A percentile compares a stretch with the other conserved stretches of the same genome.
These are phyloP conservation scores for Zygotorulaspora sp. DNA, from an alignment of 805 yeast genomes.

Conservation along the genomic window DNA sequence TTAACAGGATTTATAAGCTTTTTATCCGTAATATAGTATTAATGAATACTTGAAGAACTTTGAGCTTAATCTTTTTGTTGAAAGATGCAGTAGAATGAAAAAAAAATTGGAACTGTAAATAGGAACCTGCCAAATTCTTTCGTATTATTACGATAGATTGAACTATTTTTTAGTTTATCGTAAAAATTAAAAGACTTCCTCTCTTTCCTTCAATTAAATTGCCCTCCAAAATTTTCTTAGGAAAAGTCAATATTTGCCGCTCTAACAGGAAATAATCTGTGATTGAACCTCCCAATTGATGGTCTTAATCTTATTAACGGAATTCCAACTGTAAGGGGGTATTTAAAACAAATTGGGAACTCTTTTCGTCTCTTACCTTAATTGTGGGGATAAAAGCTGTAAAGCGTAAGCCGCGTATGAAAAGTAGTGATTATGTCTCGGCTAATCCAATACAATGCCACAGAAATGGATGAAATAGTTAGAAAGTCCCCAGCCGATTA, in stretches of 20 bases:
- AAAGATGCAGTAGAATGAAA: neutral
- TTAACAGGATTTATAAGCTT: conserved; percentile 1
- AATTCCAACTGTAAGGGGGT: too few relatives aligned
- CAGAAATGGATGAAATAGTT: conserved; percentile 12
- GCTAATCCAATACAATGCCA: conserved; percentile 9
- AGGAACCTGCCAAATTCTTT: too few relatives aligned
- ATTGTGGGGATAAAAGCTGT: conserved; percentile 1
- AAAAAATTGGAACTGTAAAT: neutral
- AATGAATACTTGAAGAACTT: neutral
- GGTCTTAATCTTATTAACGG: too few relatives aligned
- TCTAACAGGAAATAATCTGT: too few relatives aligned
- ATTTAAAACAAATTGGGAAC: too few relatives aligned
- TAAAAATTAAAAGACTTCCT: too few relatives aligned
- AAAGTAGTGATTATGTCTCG: neutral
- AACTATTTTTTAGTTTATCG: too few relatives aligned
- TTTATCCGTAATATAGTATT: neutral
- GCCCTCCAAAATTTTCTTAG: too few relatives aligned
- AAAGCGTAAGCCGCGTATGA: conserved; percentile 4
- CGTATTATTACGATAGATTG: too few relatives aligned
- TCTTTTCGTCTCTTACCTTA: conserved; percentile 4
- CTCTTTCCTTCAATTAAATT: too few relatives aligned
- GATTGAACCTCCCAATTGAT: too few relatives aligned
- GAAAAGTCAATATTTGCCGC: too few relatives aligned
- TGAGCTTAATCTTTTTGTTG: neutral
- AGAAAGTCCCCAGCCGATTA: conserved; percentile 15